Evolutionary conservation across 2,329 filamentous ascomycete species (phyloP), one percentile per base, ranked within the genome.

Genomic region (Aureobasidium musti): DNA sequence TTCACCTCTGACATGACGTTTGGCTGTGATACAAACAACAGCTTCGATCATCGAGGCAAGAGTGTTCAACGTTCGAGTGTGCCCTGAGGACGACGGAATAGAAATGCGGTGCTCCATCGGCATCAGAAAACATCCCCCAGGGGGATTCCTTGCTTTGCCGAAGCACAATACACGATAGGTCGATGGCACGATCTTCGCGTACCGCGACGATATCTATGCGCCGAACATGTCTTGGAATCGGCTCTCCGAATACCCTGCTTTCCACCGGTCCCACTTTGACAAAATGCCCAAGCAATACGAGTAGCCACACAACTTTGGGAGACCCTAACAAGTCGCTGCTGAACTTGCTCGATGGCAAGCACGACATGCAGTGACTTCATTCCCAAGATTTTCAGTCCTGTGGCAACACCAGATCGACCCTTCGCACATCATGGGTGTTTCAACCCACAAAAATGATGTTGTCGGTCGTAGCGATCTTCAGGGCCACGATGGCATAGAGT

Each of bases 401-500:
- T 49, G 13, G 41, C 57, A 41, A 61, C 28, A 49, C 28, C 17
- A 7, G 28, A 49, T 35, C 57, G 11, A 37, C 41, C 28, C 11
- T 7, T 33, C 19, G 59, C 26, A n/a, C 59, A 50, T 52, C 59
- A 63, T 63, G 13, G 21, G 7, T 37, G 45, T 50, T 52, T 30
- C 21, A 52, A 39, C 59, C 45, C 59, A 63, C 57, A 60, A 21
- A 61, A 61, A 61, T 61, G 57, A 61, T 50, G 59, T 41, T 28
- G 26, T 54, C 35, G n/a, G 41, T 43, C 35, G 21, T 23, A 14
- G 61, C 47, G 61, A 64, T 64, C 61, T 43, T 45, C 61, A 53
- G 61, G 61, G 61, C 61, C 4, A 23, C 37, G 8, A 17, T 43
- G n/a, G 17, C 28, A 54, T 54, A 41, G 37, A 54, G 61, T 54